Evolutionary conservation across 805 yeast species (phyloP).

Genomic region (Zygosaccharomyces bailii): DNA sequence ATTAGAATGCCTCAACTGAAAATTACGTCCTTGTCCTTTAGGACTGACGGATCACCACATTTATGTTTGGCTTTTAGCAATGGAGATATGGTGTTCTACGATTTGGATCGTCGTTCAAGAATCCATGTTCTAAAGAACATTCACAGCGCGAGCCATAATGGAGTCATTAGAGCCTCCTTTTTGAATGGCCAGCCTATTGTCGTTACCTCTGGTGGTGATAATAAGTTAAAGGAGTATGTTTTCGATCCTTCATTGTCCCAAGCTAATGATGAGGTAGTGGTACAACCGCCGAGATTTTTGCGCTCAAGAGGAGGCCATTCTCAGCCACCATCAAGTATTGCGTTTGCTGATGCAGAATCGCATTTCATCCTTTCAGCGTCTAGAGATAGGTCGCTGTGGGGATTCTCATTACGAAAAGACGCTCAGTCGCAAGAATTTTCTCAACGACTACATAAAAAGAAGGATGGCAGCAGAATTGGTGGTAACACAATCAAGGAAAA

Average conservation of each 20-base stretch:
- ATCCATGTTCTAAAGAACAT: conserved; percentile 72
- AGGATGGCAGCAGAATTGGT: conserved; percentile 48
- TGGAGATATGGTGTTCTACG: conserved; percentile 86
- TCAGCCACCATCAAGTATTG: conserved; percentile 74
- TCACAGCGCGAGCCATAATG: conserved; percentile 72
- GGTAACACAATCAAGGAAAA: conserved; percentile 64
- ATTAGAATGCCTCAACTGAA: conserved; percentile 42
- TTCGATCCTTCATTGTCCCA: conserved; percentile 87
- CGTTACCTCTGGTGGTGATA: conserved; percentile 88
- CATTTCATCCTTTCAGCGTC: conserved; percentile 87
- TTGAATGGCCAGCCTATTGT: conserved; percentile 89
- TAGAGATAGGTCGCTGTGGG: conserved; percentile 83
- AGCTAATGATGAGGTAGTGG: conserved; percentile 45
- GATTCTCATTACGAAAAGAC: conserved; percentile 88
- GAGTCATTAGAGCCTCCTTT: conserved; percentile 69
- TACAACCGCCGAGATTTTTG: conserved; percentile 85
- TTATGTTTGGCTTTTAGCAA: conserved; percentile 70
- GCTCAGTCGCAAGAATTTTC: conserved; percentile 94
- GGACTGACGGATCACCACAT: conserved; percentile 88
- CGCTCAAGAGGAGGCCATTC: conserved; percentile 98
- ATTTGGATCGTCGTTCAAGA: conserved; percentile 65
- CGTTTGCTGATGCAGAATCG: conserved; percentile 74
- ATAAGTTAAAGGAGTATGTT: conserved; percentile 81
- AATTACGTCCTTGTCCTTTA: conserved; percentile 65
- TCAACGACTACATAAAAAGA: conserved; percentile 55